A percentile compares a stretch with the other conserved stretches of the same genome.
phyloP scores from a whole-genome alignment of 1,284 basidiomycete species.

The Athelia psychrophila region DNA sequence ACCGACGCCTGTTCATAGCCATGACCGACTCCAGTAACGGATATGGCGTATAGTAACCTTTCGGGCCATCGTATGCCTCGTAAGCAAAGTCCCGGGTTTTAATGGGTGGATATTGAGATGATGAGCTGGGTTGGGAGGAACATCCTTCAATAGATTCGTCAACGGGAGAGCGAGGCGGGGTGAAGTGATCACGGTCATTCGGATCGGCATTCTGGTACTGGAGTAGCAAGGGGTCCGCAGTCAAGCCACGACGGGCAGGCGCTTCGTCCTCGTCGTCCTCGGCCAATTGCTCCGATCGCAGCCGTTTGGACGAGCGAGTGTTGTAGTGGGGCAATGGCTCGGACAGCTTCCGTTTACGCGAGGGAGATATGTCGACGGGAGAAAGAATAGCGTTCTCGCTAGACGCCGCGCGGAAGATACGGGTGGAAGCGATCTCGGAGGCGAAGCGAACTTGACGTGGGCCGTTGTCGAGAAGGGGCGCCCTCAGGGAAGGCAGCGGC shows the following conservation, averaged over 20 bases:
- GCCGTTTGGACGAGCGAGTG: not conserved
- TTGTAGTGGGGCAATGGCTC: not conserved
- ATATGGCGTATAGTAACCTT: slow-evolving; percentile 21
- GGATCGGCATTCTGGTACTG: not conserved
- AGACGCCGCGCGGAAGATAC: not conserved
- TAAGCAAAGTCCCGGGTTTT: slow-evolving; percentile 24
- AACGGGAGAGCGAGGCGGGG: not conserved
- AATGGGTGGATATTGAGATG: slow-evolving; percentile 4
- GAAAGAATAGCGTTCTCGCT: not conserved
- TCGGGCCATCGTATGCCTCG: slow-evolving; percentile 16
- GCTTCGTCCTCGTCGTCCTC: not conserved
- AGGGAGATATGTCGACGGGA: not conserved
- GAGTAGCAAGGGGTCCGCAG: not conserved
- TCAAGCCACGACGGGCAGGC: not conserved
- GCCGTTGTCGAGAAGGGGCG: not conserved
- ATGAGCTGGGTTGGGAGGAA: not conserved
- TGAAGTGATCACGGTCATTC: not conserved
- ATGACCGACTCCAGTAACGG: slow-evolving; percentile 17
- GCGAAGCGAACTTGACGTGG: not conserved
- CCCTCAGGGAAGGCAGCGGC: slow-evolving; percentile 3
- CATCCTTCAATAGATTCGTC: not conserved
- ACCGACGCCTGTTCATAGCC: slow-evolving; percentile 10
- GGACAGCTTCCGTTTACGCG: not conserved
- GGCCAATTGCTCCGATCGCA: not conserved
- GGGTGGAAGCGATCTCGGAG: not conserved